A percentile compares a stretch with the other conserved stretches of the same genome.
Conservation (phyloP, 1,284 basidiomycete genomes). For the Fistulinella cinereoalba region DNA sequence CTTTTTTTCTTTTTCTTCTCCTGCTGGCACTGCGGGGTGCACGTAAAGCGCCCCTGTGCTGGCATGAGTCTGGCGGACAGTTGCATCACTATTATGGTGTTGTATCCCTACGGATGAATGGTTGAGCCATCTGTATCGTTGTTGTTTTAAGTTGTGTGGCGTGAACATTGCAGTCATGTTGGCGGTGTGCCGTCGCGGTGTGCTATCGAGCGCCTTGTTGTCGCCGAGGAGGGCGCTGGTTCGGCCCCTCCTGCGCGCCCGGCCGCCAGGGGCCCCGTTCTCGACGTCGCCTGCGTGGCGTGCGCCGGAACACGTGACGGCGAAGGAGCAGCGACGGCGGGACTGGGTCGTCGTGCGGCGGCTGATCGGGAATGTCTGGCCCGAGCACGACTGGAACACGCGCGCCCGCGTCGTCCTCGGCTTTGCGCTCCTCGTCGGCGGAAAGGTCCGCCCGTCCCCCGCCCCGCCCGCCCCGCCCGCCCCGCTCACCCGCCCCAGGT, state of each 20-base stretch:
- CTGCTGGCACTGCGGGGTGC: not conserved
- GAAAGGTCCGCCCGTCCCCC: conserved; percentile 63
- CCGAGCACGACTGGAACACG: conserved; percentile 72
- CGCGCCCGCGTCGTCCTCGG: conserved; percentile 81
- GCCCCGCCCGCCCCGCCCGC: not conserved
- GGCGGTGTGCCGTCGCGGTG: conserved; percentile 14
- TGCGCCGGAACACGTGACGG: conserved; percentile 13
- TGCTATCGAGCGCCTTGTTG: conserved; percentile 5
- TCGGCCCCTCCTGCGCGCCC: too few species aligned
- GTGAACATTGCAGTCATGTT: conserved; percentile 26
- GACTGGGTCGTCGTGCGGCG: conserved; percentile 69
- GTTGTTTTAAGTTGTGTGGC: too few species aligned
- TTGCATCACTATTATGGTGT: not conserved
- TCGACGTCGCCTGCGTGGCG: conserved; percentile 10
- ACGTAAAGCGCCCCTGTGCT: too few species aligned
- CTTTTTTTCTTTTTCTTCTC: not conserved
- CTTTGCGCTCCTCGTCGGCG: conserved; percentile 76
- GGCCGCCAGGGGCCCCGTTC: not conserved
- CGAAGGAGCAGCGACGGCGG: conserved; percentile 55
- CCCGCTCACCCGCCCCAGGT: conserved; percentile 44
- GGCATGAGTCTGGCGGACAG: too few species aligned
- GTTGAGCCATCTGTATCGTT: too few species aligned
- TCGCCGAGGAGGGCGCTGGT: too few species aligned
- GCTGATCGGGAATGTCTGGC: conserved; percentile 71
- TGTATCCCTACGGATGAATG: not conserved